Percentiles rank a stretch among this genome's conserved stretches.
These are phyloP conservation scores for Cladosporium oxysporum DNA, from an alignment of 2,329 filamentous ascomycete species.

Conservation along the genomic window DNA sequence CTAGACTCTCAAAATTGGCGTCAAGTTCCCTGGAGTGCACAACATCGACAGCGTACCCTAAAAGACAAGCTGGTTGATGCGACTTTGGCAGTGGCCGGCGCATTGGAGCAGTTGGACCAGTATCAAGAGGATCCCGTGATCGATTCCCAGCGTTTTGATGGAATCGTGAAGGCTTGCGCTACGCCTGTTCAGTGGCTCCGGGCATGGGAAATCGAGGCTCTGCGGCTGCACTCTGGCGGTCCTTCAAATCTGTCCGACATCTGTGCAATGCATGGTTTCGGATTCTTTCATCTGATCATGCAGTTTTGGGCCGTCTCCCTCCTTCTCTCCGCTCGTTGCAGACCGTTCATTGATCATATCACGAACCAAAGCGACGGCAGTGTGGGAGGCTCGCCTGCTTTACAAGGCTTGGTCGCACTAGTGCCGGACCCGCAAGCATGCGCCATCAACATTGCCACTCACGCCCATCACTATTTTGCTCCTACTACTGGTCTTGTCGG, in stretches of 20 bases:
- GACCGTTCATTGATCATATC: background rate
- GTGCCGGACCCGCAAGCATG: background rate
- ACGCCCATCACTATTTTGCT: background rate
- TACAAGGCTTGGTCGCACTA: background rate
- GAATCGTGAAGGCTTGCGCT: background rate
- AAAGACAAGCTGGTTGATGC: slow-evolving; percentile 2
- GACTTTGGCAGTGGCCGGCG: background rate
- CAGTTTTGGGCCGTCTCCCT: background rate
- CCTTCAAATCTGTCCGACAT: background rate
- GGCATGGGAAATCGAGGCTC: background rate
- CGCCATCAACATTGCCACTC: background rate
- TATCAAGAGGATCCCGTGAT: no score
- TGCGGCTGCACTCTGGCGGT: background rate
- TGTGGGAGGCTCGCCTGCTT: background rate
- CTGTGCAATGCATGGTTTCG: background rate
- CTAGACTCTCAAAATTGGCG: background rate
- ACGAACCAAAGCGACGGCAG: background rate
- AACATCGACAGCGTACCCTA: background rate
- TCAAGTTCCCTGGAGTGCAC: background rate
- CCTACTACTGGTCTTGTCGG: background rate
- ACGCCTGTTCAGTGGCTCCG: background rate
- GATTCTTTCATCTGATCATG: background rate
- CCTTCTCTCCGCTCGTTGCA: background rate
- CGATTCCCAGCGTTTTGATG: background rate
- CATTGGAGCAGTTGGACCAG: background rate